phyloP scores from a whole-genome alignment of 495 filamentous ascomycete species.

The Letharia columbiana region DNA sequence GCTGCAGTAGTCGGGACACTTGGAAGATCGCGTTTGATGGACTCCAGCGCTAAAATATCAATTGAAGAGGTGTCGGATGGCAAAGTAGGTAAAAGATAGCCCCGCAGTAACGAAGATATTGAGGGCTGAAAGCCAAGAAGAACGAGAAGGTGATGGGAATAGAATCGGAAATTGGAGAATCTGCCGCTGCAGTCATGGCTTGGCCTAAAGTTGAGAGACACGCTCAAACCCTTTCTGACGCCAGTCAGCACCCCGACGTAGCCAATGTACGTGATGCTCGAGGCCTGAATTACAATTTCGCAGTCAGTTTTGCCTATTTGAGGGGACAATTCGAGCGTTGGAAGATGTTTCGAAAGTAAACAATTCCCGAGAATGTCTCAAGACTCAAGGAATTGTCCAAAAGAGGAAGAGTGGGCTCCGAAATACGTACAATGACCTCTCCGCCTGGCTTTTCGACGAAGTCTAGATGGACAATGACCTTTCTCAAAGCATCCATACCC shows the following conservation, averaged over 20 bases:
- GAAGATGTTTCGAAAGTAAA: not conserved
- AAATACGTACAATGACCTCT: slow-evolving; percentile 30
- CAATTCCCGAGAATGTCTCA: not conserved
- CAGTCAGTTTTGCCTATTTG: not conserved
- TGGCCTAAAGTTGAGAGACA: slow-evolving; percentile 58
- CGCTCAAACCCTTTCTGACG: slow-evolving; percentile 45
- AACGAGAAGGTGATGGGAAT: slow-evolving; percentile 44
- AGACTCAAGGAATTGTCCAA: not conserved
- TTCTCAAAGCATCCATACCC: slow-evolving; percentile 53
- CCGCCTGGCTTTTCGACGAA: slow-evolving; percentile 36
- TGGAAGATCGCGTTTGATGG: slow-evolving; percentile 32
- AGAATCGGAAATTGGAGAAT: slow-evolving; percentile 35
- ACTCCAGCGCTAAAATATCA: slow-evolving; percentile 22
- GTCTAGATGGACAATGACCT: slow-evolving; percentile 50
- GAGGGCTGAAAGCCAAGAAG: slow-evolving; percentile 49
- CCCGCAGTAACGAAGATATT: slow-evolving; percentile 45
- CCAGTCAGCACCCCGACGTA: slow-evolving; percentile 57
- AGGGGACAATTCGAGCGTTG: not conserved
- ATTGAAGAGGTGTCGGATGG: not conserved
- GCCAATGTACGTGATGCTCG: slow-evolving; percentile 53
- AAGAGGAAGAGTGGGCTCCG: not conserved
- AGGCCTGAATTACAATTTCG: slow-evolving; percentile 29
- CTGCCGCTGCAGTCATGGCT: slow-evolving; percentile 39
- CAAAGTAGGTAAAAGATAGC: slow-evolving; percentile 33
- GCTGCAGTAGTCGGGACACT: slow-evolving; percentile 42